phyloP scores from a whole-genome alignment of 176 grass and related monocot genomes.

The Areca catechu region DNA sequence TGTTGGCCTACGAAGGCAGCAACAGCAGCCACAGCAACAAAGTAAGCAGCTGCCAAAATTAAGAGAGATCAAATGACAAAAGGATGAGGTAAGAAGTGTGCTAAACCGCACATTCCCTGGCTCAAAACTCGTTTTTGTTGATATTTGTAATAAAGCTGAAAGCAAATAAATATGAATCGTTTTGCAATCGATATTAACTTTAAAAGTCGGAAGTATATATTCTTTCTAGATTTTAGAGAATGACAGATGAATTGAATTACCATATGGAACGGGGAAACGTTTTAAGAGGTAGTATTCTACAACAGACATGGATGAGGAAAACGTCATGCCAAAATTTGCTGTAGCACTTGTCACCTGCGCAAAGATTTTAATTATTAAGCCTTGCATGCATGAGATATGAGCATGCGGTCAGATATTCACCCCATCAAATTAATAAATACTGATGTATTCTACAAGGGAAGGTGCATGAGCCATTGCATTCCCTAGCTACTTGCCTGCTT shows the following conservation, averaged over 20 bases:
- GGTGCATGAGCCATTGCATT: too few relatives aligned
- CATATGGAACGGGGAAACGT: constrained; percentile 59
- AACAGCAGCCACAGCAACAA: constrained; percentile 23
- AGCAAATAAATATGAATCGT: too few relatives aligned
- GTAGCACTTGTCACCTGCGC: constrained; percentile 68
- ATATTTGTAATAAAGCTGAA: too few relatives aligned
- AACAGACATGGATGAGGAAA: constrained; percentile 74
- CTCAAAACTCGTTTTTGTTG: too few relatives aligned
- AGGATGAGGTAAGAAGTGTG: neutral
- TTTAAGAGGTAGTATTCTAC: constrained; percentile 70
- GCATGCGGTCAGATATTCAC: too few relatives aligned
- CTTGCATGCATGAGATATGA: too few relatives aligned
- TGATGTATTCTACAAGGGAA: too few relatives aligned
- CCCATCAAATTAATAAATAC: too few relatives aligned
- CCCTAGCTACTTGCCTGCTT: too few relatives aligned
- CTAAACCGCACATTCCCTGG: too few relatives aligned
- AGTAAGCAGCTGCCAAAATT: constrained; percentile 38
- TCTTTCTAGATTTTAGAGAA: neutral
- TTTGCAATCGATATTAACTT: too few relatives aligned
- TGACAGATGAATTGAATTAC: constrained; percentile 8
- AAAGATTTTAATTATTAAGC: neutral
- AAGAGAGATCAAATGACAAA: neutral
- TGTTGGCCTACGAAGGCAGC: constrained; percentile 43
- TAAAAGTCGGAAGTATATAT: too few relatives aligned
- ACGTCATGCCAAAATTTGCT: constrained; percentile 82